Evolutionary conservation across 257 asterid genomes (phyloP).

Genomic region (Rehmannia glutinosa): DNA sequence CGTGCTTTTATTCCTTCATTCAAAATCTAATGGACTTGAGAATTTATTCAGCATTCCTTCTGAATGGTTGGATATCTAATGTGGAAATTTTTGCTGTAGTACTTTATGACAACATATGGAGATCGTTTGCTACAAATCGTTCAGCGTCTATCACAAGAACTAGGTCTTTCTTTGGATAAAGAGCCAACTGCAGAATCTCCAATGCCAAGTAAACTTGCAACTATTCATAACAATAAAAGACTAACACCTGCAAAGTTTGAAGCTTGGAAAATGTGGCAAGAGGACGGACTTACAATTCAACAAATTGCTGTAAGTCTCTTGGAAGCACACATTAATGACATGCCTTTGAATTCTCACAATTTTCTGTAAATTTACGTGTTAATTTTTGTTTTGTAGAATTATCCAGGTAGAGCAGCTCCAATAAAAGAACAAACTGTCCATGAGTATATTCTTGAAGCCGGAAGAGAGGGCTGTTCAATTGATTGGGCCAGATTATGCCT

Average conservation of each 20-base stretch:
- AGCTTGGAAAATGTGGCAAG: constrained; percentile 98
- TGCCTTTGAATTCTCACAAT: background rate
- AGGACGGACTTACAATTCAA: constrained; percentile 54
- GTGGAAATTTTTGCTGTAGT: constrained; percentile 42
- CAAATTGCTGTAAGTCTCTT: constrained; percentile 65
- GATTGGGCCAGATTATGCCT: constrained; percentile 73
- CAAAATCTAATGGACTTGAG: background rate
- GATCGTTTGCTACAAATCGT: constrained; percentile 58
- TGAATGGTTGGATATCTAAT: constrained; percentile 20
- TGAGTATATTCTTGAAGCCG: constrained; percentile 76
- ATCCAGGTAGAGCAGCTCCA: constrained; percentile 79
- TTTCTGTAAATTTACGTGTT: background rate
- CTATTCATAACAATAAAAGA: constrained; percentile 32
- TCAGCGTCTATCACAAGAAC: constrained; percentile 47
- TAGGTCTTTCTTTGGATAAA: constrained; percentile 59
- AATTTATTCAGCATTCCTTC: background rate
- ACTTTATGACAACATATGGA: constrained; percentile 66
- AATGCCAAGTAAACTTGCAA: constrained; percentile 28
- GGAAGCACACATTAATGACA: background rate
- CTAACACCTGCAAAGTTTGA: constrained; percentile 68
- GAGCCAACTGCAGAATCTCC: constrained; percentile 40
- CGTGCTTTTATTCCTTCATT: background rate
- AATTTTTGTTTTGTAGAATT: constrained; percentile 39
- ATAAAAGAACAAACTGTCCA: constrained; percentile 73
- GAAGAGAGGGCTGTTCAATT: constrained; percentile 59